These are phyloP conservation scores for Saturnispora mendoncae DNA, from an alignment of 805 yeast species.

Conservation along the genomic window DNA sequence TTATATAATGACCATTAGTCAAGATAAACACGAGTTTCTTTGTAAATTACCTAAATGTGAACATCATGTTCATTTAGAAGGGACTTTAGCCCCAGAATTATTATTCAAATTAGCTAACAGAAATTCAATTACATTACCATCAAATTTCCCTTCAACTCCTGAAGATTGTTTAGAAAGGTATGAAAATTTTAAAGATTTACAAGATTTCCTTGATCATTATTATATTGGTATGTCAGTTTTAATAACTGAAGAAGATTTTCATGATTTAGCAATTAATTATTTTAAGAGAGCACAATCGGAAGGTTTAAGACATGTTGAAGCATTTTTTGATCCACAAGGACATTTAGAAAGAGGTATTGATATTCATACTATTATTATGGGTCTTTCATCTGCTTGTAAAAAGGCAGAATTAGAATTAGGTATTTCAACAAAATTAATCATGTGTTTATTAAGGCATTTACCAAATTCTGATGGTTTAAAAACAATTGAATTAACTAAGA, in stretches of 20 bases:
- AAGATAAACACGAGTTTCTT: slow-evolving; percentile 40
- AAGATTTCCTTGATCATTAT: slow-evolving; percentile 71
- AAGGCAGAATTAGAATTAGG: slow-evolving; percentile 52
- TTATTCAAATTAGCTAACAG: slow-evolving; percentile 61
- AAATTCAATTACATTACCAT: slow-evolving; percentile 54
- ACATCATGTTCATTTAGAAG: slow-evolving; percentile 79
- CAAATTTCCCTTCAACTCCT: slow-evolving; percentile 48
- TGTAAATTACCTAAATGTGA: slow-evolving; percentile 77
- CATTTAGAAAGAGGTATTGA: slow-evolving; percentile 61
- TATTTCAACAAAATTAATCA: slow-evolving; percentile 61
- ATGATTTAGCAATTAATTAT: slow-evolving; percentile 68
- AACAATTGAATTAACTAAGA: slow-evolving; percentile 45
- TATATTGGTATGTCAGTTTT: slow-evolving; percentile 78
- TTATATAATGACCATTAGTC: not conserved
- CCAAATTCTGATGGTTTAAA: slow-evolving; percentile 51
- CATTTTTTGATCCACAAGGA: slow-evolving; percentile 80
- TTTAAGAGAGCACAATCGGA: slow-evolving; percentile 49
- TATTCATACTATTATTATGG: slow-evolving; percentile 52
- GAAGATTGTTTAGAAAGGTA: slow-evolving; percentile 54
- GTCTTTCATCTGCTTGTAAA: slow-evolving; percentile 60
- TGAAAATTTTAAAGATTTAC: slow-evolving; percentile 53
- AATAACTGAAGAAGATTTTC: slow-evolving; percentile 61
- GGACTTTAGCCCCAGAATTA: slow-evolving; percentile 70
- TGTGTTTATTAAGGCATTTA: slow-evolving; percentile 75
- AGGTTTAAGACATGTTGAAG: slow-evolving; percentile 63